Evolutionary conservation across 192 early-diverging fungal species (phyloP).

Genomic region (Backusella macrospora): DNA sequence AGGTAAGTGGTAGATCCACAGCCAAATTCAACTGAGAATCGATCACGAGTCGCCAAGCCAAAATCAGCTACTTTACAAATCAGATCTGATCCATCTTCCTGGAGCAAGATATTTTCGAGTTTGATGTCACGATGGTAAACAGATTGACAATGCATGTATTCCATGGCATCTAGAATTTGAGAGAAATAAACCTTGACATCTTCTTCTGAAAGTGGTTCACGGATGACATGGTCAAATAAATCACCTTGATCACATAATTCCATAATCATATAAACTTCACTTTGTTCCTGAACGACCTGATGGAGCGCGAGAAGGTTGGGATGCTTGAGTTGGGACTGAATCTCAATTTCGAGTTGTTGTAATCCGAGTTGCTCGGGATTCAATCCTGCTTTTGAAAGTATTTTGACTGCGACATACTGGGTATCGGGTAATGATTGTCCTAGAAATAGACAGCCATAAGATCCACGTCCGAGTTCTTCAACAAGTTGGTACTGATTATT

Average conservation of each 20-base stretch:
- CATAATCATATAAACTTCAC: constrained; percentile 92
- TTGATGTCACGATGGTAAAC: constrained; percentile 95
- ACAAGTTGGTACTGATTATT: constrained; percentile 43
- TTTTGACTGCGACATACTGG: constrained; percentile 62
- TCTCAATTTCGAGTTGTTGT: constrained; percentile 60
- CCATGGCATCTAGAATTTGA: constrained; percentile 79
- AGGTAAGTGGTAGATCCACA: constrained; percentile 91
- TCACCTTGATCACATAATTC: constrained; percentile 89
- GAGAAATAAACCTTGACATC: constrained; percentile 68
- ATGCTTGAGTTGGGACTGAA: constrained; percentile 65
- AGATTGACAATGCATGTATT: constrained; percentile 75
- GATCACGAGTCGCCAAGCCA: constrained; percentile 83
- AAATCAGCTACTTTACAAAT: constrained; percentile 83
- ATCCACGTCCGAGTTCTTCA: constrained; percentile 67
- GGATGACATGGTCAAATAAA: constrained; percentile 93
- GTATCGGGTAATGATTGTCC: constrained; percentile 50
- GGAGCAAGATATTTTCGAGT: constrained; percentile 84
- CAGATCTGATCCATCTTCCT: constrained; percentile 18
- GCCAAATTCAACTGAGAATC: constrained; percentile 78
- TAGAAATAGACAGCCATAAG: constrained; percentile 77
- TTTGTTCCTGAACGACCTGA: constrained; percentile 86
- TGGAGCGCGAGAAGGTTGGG: constrained; percentile 84
- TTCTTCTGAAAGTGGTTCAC: constrained; percentile 61
- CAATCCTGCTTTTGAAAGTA: constrained; percentile 49
- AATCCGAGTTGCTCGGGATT: constrained; percentile 49